Base-by-base conservation (phyloP, 192 early-diverging fungal species). In the Anaeromyces robustus region DNA sequence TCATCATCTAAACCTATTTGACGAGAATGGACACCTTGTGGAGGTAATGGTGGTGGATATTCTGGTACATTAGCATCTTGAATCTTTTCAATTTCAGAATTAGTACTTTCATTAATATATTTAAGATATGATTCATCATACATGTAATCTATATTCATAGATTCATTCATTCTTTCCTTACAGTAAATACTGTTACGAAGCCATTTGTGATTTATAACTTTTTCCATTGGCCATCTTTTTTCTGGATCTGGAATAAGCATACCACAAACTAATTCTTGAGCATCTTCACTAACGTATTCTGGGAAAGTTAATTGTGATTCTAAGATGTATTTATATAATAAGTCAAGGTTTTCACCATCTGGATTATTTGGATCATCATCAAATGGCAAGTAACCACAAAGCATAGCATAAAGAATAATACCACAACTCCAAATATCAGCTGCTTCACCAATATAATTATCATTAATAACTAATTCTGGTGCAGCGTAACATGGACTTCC, bases 401-500 rank as follows among this genome's bases (percentile, higher is more conserved):
- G 80, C n/a, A 94, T 80, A 0, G 92, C 92, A 83, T 85, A 94
- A 16, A 94, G 82, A 39, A 94, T 93, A n/a, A 94, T 87, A 4
- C 93, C 93, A 82, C 90, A 92, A 34, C 89, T 90, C 93, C 93
- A 94, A 39, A 94, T 89, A 80, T 94, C 93, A 26, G 92, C 88
- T 14, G 87, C 80, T 19, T 89, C 83, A 31, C 93, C 93, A 80
- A 92, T 88, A 81, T 93, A 94, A 30, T 85, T 83, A 68, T 88
- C 82, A 29, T 68, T 94, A 37, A 99, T 92, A n/a, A 99, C 98
- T 26, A 99, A 90, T 85, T 99, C 98, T 3, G 98, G 98, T 12
- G 98, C 98, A 2, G 98, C 98, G 85, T 99, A 99, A 85, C 97
- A 98, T 29, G 98, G 98, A 80, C 95, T 96, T 19, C 98, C 98